Percentiles rank a stretch among this genome's conserved stretches.
phyloP scores from a whole-genome alignment of 495 filamentous ascomycete genomes.

The Trichocladium antarcticum region DNA sequence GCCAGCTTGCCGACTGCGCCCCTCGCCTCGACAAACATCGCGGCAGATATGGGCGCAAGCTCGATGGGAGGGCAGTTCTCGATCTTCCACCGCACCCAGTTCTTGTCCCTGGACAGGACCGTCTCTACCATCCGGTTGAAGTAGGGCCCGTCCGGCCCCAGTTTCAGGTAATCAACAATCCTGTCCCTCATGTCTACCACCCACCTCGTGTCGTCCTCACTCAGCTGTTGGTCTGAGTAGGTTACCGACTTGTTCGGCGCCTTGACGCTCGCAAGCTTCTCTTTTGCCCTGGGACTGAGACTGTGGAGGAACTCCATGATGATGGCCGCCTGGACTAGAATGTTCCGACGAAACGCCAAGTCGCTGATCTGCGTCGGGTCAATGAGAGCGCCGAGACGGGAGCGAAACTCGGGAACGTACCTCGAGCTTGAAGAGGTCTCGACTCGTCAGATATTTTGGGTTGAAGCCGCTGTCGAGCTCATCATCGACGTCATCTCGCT shows the following conservation, averaged over 20 bases:
- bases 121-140: constrained; percentile 96
- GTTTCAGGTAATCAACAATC: constrained; percentile 72
- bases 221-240: constrained; percentile 60
- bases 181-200: constrained; percentile 54
- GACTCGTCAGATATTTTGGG: constrained; percentile 90
- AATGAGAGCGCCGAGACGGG: constrained; percentile 6
- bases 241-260: constrained; percentile 71
- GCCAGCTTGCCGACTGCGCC: constrained; percentile 51
- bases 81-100: constrained; percentile 96
- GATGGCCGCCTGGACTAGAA: constrained; percentile 88
- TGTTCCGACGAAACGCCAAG: constrained; percentile 82
- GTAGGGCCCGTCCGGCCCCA: constrained; percentile 63
- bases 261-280: constrained; percentile 57
- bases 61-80: constrained; percentile 85
- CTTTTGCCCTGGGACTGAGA: constrained; percentile 69
- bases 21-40: constrained; percentile 56
- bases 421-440: constrained; percentile 91
- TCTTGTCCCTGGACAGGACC: constrained; percentile 86
- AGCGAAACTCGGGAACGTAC: constrained; percentile 32
- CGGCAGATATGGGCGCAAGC: constrained; percentile 52
- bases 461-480: constrained; percentile 72
- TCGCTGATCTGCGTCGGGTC: constrained; percentile 59
- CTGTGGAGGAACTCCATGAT: constrained; percentile 86
- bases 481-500: constrained; percentile 49
- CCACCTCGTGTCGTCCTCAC: constrained; percentile 81